Conservation (phyloP, 176 grass and related monocot genomes). For the Aegilops sharonensis region DNA sequence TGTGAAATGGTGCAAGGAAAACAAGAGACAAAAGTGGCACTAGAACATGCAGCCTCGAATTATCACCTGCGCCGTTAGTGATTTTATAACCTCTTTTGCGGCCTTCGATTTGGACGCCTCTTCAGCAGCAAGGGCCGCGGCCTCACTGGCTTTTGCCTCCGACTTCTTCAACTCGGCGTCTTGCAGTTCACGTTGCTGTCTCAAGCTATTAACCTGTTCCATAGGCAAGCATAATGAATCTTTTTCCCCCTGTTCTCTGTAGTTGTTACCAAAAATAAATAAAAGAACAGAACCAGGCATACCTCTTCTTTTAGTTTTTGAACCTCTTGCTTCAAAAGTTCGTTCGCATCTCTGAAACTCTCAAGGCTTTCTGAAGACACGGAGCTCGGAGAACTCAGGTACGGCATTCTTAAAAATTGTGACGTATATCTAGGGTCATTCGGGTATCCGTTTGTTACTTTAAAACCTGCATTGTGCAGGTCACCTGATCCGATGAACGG, state of each 20-base stretch:
- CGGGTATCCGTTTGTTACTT: conserved; percentile 24
- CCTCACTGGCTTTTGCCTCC: conserved; percentile 69
- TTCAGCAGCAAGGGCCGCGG: conserved; percentile 60
- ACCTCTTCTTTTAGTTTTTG: conserved; percentile 86
- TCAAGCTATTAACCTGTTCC: conserved; percentile 65
- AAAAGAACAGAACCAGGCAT: conserved; percentile 14
- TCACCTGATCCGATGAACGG: conserved; percentile 57
- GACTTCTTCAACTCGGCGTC: conserved; percentile 65
- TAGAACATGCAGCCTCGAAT: neutral
- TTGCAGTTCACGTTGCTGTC: conserved; percentile 54
- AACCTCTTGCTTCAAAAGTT: conserved; percentile 87
- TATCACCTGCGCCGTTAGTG: conserved; percentile 79
- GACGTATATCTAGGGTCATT: conserved; percentile 31
- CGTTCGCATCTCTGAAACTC: conserved; percentile 71
- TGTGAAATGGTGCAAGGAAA: neutral
- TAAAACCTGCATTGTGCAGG: conserved; percentile 36
- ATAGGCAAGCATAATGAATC: conserved; percentile 19
- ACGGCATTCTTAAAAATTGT: conserved; percentile 51
- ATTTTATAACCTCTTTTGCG: conserved; percentile 94
- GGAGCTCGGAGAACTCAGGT: conserved; percentile 41
- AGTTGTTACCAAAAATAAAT: neutral
- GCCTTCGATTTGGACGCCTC: conserved; percentile 78
- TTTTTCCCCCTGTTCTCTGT: neutral
- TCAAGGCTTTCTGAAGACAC: conserved; percentile 57
- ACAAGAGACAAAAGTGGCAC: neutral